Evolutionary conservation across 169 alveolate species (phyloP).

Genomic region (Eimeria maxima): DNA sequence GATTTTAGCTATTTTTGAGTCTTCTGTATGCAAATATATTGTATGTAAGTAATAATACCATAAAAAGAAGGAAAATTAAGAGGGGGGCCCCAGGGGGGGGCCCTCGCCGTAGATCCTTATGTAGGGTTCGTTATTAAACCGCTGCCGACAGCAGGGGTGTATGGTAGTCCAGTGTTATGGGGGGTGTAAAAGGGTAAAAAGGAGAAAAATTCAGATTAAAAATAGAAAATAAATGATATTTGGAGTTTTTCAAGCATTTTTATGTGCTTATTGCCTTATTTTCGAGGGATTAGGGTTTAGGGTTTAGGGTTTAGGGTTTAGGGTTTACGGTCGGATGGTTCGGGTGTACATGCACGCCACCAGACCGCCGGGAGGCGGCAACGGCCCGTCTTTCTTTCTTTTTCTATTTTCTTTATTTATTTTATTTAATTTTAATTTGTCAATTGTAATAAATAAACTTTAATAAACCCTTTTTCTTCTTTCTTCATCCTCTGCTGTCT

Average conservation of each 20-base stretch:
- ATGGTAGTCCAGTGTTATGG: neutral
- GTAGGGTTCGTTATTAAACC: neutral
- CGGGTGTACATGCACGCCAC: neutral
- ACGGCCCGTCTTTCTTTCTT: neutral
- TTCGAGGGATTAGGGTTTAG: neutral
- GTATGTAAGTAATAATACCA: too few species aligned
- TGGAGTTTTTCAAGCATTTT: neutral
- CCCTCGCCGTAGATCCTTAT: neutral
- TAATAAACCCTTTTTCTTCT: too few species aligned
- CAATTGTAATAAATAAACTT: too few species aligned
- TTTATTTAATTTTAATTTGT: too few species aligned
- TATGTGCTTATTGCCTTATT: neutral
- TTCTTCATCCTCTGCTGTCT: neutral
- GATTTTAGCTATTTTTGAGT: too few species aligned
- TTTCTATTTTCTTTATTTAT: too few species aligned
- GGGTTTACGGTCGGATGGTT: neutral
- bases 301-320: slow-evolving; percentile 2
- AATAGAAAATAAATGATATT: too few species aligned
- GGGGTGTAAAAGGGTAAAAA: neutral
- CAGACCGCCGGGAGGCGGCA: neutral
- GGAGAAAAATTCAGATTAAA: too few species aligned
- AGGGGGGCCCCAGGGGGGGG: slow-evolving; percentile 3
- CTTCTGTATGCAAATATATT: too few species aligned
- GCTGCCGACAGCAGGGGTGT: neutral
- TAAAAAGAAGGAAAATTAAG: too few species aligned